Evolutionary conservation across 108 stramenopile genomes (phyloP), one percentile per base, ranked within the genome.

Genomic region (Aurantiochytrium sp.): DNA sequence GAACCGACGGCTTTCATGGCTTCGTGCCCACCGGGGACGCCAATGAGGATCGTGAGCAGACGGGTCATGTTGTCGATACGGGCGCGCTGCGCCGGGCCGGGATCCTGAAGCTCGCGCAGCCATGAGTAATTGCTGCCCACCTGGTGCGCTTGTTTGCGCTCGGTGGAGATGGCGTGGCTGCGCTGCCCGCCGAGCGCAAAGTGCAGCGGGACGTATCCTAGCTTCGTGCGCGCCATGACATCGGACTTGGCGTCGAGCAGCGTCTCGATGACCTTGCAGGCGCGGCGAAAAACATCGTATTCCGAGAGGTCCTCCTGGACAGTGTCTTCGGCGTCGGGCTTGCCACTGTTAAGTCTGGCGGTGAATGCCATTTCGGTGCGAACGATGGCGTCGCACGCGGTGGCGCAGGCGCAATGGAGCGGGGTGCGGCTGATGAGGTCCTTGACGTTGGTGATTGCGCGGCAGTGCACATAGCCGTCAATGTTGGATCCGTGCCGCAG

Each of bases 231-330:
- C 21, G 42, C 73, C 42, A 48, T 81, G 42, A 81, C 73, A 24
- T 81, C 73, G 1, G 73, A 22, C 73, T 48, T 48, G 36, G 73
- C 73, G 1, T 81, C 73, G 17, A 81, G 17, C 10, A 81, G 45
- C 24, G 73, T 81, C 39, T 81, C 73, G 45, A 81, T 81, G 45
- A 81, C 73, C 73, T 81, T 81, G 73, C 45, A 81, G 36, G 42
- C 39, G 6, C 73, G 21, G 73, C 45, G 39, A 48, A 81, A 48
- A 24, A 41, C 39, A 8, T 81, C 73, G 1, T n/a, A 81, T 24
- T 48, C 45, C 12, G 39, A 24, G 10, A 65, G 34, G 32, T 65
- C 59, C 22, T 65, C 15, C 50, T 52, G 32, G 1, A 24, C 59
- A 15, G 32, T 65, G 8, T 65, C 59, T 27, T 34, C 59, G 2